These are phyloP conservation scores for Russula emetica DNA, from an alignment of 768 basidiomycete genomes.

Conservation along the genomic window DNA sequence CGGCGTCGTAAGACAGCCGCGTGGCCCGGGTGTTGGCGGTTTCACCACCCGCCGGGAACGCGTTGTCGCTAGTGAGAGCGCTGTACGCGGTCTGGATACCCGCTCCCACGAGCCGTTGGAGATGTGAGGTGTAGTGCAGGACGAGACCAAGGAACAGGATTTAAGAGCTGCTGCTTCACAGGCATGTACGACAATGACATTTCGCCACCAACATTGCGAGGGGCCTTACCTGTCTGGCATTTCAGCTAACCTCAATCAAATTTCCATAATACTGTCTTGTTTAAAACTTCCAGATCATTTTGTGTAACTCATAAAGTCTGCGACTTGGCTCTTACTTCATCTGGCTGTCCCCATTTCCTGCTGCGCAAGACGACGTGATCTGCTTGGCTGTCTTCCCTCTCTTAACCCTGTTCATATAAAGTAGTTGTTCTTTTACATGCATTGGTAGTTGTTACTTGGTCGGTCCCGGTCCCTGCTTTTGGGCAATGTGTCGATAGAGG, in stretches of 20 bases:
- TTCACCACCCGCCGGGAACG: slow-evolving; percentile 55
- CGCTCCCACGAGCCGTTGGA: slow-evolving; percentile 85
- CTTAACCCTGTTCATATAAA: slow-evolving; percentile 20
- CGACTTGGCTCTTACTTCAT: slow-evolving; percentile 21
- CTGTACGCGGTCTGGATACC: slow-evolving; percentile 63
- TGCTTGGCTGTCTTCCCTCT: slow-evolving; percentile 10
- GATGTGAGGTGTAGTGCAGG: slow-evolving; percentile 25
- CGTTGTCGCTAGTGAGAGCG: slow-evolving; percentile 47
- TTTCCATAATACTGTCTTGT: slow-evolving; percentile 19
- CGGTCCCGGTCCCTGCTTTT: slow-evolving; percentile 28
- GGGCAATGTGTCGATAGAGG: slow-evolving; percentile 27
- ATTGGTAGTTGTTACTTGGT: slow-evolving; percentile 26
- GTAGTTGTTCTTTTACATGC: slow-evolving; percentile 23
- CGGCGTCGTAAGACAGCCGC: slow-evolving; percentile 78
- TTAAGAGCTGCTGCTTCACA: neutral
- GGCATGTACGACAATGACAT: slow-evolving; percentile 15
- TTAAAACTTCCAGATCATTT: slow-evolving; percentile 21
- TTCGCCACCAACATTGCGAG: slow-evolving; percentile 1
- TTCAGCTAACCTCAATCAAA: slow-evolving; percentile 15
- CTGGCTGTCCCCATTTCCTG: slow-evolving; percentile 27
- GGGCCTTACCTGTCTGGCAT: slow-evolving; percentile 14
- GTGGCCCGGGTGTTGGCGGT: slow-evolving; percentile 75
- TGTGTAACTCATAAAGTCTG: slow-evolving; percentile 27
- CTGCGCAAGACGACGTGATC: slow-evolving; percentile 30
- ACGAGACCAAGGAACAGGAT: slow-evolving; percentile 4